A percentile compares a stretch with the other conserved stretches of the same genome.
phyloP scores from a whole-genome alignment of 805 yeast genomes.

The Clavispora asparagi region DNA sequence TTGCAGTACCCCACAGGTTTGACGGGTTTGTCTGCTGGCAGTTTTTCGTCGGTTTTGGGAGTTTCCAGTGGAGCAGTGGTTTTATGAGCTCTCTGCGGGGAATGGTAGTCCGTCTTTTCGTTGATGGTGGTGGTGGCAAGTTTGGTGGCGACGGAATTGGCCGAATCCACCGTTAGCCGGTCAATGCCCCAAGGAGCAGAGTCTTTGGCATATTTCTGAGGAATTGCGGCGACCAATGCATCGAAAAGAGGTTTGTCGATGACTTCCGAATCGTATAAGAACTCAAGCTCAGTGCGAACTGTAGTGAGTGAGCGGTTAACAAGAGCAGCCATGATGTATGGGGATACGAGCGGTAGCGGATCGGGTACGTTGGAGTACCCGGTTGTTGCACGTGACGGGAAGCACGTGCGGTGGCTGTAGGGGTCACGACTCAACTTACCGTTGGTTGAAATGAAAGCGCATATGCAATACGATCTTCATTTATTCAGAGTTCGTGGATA shows the following conservation, averaged over 20 bases:
- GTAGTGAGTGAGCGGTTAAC: conserved; percentile 77
- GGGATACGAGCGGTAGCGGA: not conserved
- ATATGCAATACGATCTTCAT: too few relatives aligned
- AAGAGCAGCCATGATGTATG: conserved; percentile 42
- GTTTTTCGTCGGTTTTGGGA: not conserved
- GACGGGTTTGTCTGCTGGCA: not conserved
- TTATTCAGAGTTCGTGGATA: too few relatives aligned
- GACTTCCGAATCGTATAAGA: conserved; percentile 68
- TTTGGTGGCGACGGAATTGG: conserved; percentile 4
- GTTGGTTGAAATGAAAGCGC: too few relatives aligned
- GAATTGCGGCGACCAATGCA: conserved; percentile 48
- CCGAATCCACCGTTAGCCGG: conserved; percentile 15
- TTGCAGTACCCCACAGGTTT: conserved; percentile 39
- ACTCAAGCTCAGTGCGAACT: conserved; percentile 74
- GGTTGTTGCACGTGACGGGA: too few relatives aligned
- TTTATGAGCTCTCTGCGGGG: not conserved
- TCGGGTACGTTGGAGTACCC: not conserved
- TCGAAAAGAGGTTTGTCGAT: conserved; percentile 53
- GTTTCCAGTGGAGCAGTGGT: not conserved
- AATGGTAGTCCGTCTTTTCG: conserved; percentile 8
- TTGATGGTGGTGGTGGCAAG: conserved; percentile 12
- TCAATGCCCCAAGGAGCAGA: conserved; percentile 43
- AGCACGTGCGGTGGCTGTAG: too few relatives aligned
- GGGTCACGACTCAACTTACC: too few relatives aligned
- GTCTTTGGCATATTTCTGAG: conserved; percentile 51